A percentile compares a stretch with the other conserved stretches of the same genome.
These are phyloP conservation scores for Sistotremastrum suecicum DNA, from an alignment of 768 basidiomycete genomes.

Conservation along the genomic window DNA sequence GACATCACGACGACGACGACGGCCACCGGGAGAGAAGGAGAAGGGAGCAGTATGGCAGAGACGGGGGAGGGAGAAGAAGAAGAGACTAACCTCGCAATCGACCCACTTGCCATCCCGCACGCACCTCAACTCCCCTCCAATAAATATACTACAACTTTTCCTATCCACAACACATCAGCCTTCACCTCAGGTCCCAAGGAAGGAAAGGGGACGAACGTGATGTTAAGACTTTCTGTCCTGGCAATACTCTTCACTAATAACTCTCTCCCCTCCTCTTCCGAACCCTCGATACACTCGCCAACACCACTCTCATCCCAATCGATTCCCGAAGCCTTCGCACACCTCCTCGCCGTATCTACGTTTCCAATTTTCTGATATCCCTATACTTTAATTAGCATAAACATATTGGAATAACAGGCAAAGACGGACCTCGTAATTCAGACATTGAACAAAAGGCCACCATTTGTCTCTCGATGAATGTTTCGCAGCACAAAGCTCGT, in stretches of 20 bases:
- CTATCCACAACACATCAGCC: slow-evolving; percentile 19
- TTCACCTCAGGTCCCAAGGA: neutral
- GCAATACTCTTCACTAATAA: slow-evolving; percentile 49
- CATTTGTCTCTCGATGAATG: slow-evolving; percentile 41
- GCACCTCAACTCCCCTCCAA: slow-evolving; percentile 54
- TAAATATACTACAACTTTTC: slow-evolving; percentile 80
- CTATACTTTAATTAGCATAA: too few relatives aligned
- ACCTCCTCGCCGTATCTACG: slow-evolving; percentile 46
- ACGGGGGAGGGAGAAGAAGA: slow-evolving; percentile 3
- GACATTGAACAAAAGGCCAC: slow-evolving; percentile 78
- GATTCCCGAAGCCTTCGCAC: slow-evolving; percentile 47
- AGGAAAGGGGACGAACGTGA: slow-evolving; percentile 32
- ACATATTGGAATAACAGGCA: too few relatives aligned
- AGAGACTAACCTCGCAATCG: slow-evolving; percentile 50
- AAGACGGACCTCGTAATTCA: slow-evolving; percentile 51
- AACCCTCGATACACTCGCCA: slow-evolving; percentile 49
- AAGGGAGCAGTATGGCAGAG: slow-evolving; percentile 7
- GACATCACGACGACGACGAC: too few relatives aligned
- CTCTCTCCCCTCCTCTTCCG: slow-evolving; percentile 44
- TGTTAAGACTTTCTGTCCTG: slow-evolving; percentile 28
- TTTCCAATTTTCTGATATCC: slow-evolving; percentile 38
- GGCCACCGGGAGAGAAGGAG: neutral
- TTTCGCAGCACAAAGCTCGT: slow-evolving; percentile 70
- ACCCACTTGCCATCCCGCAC: slow-evolving; percentile 71
- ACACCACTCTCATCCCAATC: slow-evolving; percentile 53